Evolutionary conservation across 345 rosid genomes (phyloP).

Genomic region (Linum tenue): DNA sequence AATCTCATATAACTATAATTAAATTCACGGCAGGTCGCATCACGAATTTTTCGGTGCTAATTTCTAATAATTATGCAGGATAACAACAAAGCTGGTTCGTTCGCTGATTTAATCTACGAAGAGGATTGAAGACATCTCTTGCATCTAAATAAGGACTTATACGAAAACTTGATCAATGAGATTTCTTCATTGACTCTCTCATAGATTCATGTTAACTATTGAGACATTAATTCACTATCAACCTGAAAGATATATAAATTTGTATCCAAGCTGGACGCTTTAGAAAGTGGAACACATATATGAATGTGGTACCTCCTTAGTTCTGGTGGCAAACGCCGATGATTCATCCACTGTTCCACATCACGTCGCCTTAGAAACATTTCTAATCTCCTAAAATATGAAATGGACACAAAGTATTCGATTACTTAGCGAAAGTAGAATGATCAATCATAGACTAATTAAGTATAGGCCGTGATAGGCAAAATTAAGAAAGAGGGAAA

Average conservation of each 20-base stretch:
- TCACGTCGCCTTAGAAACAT: slow-evolving; percentile 80
- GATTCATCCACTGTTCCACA: slow-evolving; percentile 95
- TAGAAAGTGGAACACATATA: neutral
- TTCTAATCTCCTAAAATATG: slow-evolving; percentile 55
- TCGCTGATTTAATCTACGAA: too few species aligned
- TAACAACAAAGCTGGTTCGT: too few species aligned
- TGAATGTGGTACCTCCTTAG: slow-evolving; percentile 40
- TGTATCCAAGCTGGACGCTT: neutral
- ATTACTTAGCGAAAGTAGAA: neutral
- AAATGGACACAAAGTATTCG: slow-evolving; percentile 6
- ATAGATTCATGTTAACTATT: too few species aligned
- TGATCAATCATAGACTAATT: neutral
- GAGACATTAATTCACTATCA: too few species aligned
- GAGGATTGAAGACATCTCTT: neutral
- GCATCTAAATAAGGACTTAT: too few species aligned
- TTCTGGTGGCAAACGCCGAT: slow-evolving; percentile 57
- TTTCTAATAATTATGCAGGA: too few species aligned
- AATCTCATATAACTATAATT: too few species aligned
- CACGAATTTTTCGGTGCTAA: too few species aligned
- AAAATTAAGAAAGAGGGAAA: neutral
- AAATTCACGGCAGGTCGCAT: too few species aligned
- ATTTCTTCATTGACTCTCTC: too few species aligned
- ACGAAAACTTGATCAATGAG: too few species aligned
- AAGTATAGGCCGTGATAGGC: neutral
- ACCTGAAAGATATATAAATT: too few species aligned